These are phyloP conservation scores for Calycina marina DNA, from an alignment of 2,329 filamentous ascomycete genomes.

Conservation along the genomic window DNA sequence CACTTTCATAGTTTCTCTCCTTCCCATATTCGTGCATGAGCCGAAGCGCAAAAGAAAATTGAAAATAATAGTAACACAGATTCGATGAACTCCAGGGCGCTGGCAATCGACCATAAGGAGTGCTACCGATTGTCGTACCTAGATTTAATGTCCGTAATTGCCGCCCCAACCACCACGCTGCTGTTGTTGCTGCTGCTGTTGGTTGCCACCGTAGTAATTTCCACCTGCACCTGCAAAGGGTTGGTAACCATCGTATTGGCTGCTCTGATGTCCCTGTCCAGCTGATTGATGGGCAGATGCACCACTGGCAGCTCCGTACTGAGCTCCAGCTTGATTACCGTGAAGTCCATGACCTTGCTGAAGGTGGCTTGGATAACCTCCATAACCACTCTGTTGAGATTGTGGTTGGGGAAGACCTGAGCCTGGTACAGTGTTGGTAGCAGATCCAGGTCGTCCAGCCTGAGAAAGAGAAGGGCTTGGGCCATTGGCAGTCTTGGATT, in stretches of 20 bases:
- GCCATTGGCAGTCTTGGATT: slow-evolving; percentile 22
- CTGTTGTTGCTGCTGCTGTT: slow-evolving; percentile 21
- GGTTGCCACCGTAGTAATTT: slow-evolving; percentile 25
- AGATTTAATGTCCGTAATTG: slow-evolving; percentile 28
- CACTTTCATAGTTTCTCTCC: slow-evolving; percentile 3
- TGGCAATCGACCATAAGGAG: slow-evolving; percentile 17
- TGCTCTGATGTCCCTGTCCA: slow-evolving; percentile 27
- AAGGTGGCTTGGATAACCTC: slow-evolving; percentile 23
- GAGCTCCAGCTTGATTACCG: slow-evolving; percentile 21
- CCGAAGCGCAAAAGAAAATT: slow-evolving; percentile 1
- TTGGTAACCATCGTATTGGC: slow-evolving; percentile 30
- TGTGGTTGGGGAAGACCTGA: slow-evolving; percentile 23
- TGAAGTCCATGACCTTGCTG: slow-evolving; percentile 23
- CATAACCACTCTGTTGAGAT: slow-evolving; percentile 22
- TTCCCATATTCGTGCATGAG: background rate
- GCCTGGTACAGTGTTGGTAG: slow-evolving; percentile 22
- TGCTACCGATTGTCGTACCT: slow-evolving; percentile 12
- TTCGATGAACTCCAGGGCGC: slow-evolving; percentile 13
- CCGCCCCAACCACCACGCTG: slow-evolving; percentile 33
- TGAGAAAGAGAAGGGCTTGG: slow-evolving; percentile 24
- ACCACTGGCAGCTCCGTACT: slow-evolving; percentile 30
- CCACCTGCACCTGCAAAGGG: slow-evolving; percentile 29
- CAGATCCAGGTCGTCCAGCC: slow-evolving; percentile 23
- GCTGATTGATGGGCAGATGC: slow-evolving; percentile 31
- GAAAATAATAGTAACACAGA: slow-evolving; percentile 20